phyloP scores from a whole-genome alignment of 2,329 filamentous ascomycete genomes.

The Hypoxylon sp. region DNA sequence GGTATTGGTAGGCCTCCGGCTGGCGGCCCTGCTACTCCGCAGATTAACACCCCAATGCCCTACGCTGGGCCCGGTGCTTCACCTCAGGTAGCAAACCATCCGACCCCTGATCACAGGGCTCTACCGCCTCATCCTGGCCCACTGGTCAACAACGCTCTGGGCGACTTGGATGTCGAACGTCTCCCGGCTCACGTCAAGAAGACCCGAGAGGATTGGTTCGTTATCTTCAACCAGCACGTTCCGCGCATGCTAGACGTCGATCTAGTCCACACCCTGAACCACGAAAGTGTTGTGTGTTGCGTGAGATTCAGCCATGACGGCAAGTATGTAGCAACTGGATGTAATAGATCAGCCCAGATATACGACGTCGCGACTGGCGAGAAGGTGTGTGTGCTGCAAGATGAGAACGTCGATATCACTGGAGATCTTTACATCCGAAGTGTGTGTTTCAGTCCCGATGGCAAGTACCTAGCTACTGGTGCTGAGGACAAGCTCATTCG shows the following conservation, averaged over 20 bases:
- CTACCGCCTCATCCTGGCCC: constrained; percentile 65
- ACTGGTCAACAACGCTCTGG: constrained; percentile 75
- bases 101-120: constrained; percentile 77
- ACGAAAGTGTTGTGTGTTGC: constrained; percentile 98
- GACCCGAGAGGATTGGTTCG: constrained; percentile 93
- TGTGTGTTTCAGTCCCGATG: constrained; percentile 98
- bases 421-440: constrained; percentile 97
- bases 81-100: constrained; percentile 85
- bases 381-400: constrained; percentile 91
- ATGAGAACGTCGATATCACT: constrained; percentile 86
- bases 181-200: constrained; percentile 91
- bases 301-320: constrained; percentile 97
- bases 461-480: constrained; percentile 92
- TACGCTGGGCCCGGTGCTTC: constrained; percentile 88
- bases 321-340: constrained; percentile 95
- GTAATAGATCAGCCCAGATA: constrained; percentile 99
- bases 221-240: constrained; percentile 94
- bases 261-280: constrained; percentile 90
- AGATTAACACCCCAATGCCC: constrained; percentile 89
- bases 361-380: constrained; percentile 91
- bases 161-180: constrained; percentile 88
- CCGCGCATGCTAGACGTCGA: constrained; percentile 93
- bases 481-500: constrained; percentile 98
- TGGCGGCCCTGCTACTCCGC: constrained; percentile 85
- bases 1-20: constrained; percentile 76